Evolutionary conservation across 2,329 filamentous ascomycete species (phyloP).

Genomic region (Paramyrothecium sp.): DNA sequence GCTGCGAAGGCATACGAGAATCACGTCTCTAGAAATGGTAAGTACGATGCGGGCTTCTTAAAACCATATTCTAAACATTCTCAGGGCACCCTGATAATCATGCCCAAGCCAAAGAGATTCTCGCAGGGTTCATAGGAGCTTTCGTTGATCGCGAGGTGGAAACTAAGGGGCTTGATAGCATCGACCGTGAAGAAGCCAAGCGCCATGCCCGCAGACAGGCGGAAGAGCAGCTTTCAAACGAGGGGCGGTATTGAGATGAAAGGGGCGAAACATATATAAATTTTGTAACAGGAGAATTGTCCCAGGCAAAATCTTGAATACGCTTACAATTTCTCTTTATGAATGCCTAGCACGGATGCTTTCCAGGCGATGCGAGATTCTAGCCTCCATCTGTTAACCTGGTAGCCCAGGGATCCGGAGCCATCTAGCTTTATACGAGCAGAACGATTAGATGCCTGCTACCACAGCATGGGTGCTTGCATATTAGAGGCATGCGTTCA

Average conservation of each 20-base stretch:
- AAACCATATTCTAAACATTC: not conserved
- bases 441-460: no score
- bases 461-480: no score
- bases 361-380: no score
- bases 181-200: constrained; percentile 26
- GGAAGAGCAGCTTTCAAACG: constrained; percentile 16
- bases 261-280: no score
- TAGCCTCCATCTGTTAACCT: no score
- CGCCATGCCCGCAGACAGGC: constrained; percentile 21
- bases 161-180: constrained; percentile 24
- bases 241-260: constrained; percentile 2
- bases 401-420: no score
- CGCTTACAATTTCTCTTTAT: no score
- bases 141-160: constrained; percentile 30
- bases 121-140: constrained; percentile 23
- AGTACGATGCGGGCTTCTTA: not conserved
- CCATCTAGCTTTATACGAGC: no score
- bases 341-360: no score
- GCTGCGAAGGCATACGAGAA: constrained; percentile 29
- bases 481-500: no score
- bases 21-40: constrained; percentile 23
- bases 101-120: constrained; percentile 26
- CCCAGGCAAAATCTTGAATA: no score
- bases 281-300: no score
- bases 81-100: constrained; percentile 23